Base-by-base conservation (phyloP, 1,139 yeast species). In the Candida mesenterica region DNA sequence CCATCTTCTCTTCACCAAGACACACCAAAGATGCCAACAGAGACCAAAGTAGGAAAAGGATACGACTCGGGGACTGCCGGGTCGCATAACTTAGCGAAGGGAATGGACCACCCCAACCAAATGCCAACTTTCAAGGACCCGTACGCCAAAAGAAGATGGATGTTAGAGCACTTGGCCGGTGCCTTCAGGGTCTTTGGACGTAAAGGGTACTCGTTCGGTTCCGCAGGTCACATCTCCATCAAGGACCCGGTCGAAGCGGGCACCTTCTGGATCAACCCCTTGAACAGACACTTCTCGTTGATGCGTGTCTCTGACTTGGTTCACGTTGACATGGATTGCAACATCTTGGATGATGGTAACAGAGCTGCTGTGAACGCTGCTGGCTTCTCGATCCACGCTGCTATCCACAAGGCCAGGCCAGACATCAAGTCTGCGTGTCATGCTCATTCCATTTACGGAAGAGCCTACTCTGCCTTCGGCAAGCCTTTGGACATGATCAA, bases 341-440 rank as follows among this genome's bases (percentile, higher is more conserved):
- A 82, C 39, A 69, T 84, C 19, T 69, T 82, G 47, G 62, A 67
- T 1, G 88, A 82, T 34, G 89, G 89, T 1, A 74, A 79, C 45
- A 75, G 73, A 46, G 68, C 63, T 15, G 81, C 90, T 2, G 76
- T 85, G 40, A 85, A 85, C 52, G 78, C 84, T 19, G 94, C 95
- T 2, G 95, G 95, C 0, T 85, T 84, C 63, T 77, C 79, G 42
- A 85, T 85, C 58, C 95, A 85, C 52, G 77, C 85, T 1, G 89
- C 86, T 13, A 56, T 85, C 24, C 95, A 85, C 62, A 72, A 71
- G 52, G 84, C 87, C 5, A 72, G 94, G 42, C 92, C 90, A 2
- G 90, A 85, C 47, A 82, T 85, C 14, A 67, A 78, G 48, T 92
- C 94, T 15, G 94, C 94, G 2, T 82, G 92, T 53, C 95, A 85